Evolutionary conservation across 768 basidiomycete genomes (phyloP), one percentile per base, ranked within the genome.

Genomic region (Lactarius trivialis): DNA sequence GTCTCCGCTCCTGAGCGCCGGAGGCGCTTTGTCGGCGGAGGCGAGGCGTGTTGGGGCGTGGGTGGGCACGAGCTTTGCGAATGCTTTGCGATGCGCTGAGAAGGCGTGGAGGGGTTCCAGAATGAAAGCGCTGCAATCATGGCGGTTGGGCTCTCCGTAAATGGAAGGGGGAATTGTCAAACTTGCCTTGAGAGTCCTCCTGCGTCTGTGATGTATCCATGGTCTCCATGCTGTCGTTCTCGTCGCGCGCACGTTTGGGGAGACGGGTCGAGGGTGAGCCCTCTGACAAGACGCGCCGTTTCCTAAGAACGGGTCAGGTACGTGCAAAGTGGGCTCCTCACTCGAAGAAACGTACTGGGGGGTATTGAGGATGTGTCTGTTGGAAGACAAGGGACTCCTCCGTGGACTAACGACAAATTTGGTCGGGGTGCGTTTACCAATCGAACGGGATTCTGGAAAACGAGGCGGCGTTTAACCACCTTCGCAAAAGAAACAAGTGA

Each of bases 101-200:
- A 63, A 19, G 63, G 39, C 11, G 60, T 52, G 7, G 60, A 61
- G 14, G 64, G 64, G 30, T 24, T 21, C 60, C 56, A 63, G 49
- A 64, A 63, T 0, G 61, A 43, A 54, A 63, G 56, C 32, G 64
- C 61, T 65, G 36, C 17, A n/a, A n/a, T n/a, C n/a, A n/a, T n/a
- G n/a, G n/a, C n/a, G n/a, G n/a, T n/a, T n/a, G n/a, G n/a, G n/a
- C n/a, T n/a, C n/a, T n/a, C n/a, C n/a, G n/a, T n/a, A n/a, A n/a
- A n/a, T n/a, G n/a, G n/a, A n/a, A n/a, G n/a, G n/a, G n/a, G n/a
- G n/a, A n/a, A n/a, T n/a, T n/a, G n/a, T n/a, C n/a, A n/a, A n/a
- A 55, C 60, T 15, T 19, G 58, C 66, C 64, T 56, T 67, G 66
- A 8, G 66, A 65, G 14, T 67, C 66, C 30, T 65, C 66, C 54